phyloP scores from a whole-genome alignment of 164 flowering plant genomes.

The Stephania japonica region DNA sequence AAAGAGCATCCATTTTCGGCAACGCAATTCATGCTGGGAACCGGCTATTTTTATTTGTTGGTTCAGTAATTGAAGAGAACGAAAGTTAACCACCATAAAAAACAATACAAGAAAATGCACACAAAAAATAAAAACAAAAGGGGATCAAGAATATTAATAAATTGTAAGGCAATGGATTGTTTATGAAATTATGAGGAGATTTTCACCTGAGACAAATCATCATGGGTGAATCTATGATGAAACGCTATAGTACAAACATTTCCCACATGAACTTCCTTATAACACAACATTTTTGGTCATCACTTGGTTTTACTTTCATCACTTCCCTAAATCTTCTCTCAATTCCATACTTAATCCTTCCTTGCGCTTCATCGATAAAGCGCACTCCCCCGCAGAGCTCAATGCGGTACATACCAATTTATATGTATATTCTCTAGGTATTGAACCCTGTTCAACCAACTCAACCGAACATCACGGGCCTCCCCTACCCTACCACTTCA shows the following conservation, averaged over 20 bases:
- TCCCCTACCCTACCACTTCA: slow-evolving; percentile 65
- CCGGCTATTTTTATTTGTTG: too few relatives aligned
- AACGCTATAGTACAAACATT: too few relatives aligned
- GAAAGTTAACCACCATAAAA: too few relatives aligned
- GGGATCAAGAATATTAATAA: too few relatives aligned
- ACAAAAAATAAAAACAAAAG: not conserved
- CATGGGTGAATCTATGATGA: not conserved
- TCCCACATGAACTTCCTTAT: not conserved
- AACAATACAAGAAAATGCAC: not conserved
- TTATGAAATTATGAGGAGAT: not conserved
- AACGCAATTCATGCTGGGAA: too few relatives aligned
- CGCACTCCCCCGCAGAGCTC: slow-evolving; percentile 24
- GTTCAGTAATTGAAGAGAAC: too few relatives aligned
- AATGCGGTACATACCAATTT: slow-evolving; percentile 55
- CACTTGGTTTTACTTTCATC: slow-evolving; percentile 59
- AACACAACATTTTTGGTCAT: slow-evolving; percentile 24
- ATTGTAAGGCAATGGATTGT: too few relatives aligned
- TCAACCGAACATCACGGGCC: slow-evolving; percentile 57
- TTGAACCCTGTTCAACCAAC: slow-evolving; percentile 63
- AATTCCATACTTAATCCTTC: slow-evolving; percentile 58
- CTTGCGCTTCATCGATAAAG: slow-evolving; percentile 38
- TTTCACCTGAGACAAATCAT: not conserved
- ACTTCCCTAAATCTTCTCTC: slow-evolving; percentile 37
- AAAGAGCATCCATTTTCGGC: too few relatives aligned
- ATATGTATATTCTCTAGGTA: slow-evolving; percentile 87